These are phyloP conservation scores for Dalbergia cochinchinensis DNA, from an alignment of 306 rosid genomes.

Conservation along the genomic window DNA sequence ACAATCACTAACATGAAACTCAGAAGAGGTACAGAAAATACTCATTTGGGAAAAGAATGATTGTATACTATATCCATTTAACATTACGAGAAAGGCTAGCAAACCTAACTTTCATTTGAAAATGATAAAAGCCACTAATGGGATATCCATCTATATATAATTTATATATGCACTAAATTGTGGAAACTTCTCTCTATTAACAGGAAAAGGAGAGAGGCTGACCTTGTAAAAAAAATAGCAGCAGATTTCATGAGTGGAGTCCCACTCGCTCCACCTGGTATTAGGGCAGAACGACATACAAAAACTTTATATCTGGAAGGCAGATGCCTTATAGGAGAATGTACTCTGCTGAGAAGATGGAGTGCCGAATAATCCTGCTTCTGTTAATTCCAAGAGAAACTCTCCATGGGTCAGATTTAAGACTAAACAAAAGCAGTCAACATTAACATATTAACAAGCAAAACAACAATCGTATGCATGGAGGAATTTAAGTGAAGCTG, in stretches of 20 bases:
- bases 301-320: conserved; percentile 75
- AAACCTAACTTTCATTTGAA: conserved; percentile 28
- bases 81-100: conserved; percentile 27
- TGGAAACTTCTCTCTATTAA: conserved; percentile 17
- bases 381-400: conserved; percentile 57
- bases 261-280: conserved; percentile 78
- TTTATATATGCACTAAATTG: not conserved
- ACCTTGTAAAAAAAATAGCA: conserved; percentile 73
- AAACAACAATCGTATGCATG: conserved; percentile 15
- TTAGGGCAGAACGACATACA: conserved; percentile 75
- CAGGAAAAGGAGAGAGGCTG: not conserved
- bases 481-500: conserved; percentile 12
- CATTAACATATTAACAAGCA: conserved; percentile 17
- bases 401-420: conserved; percentile 31
- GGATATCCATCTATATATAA: not conserved
- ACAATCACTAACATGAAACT: conserved; percentile 30
- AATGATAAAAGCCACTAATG: conserved; percentile 14
- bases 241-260: conserved; percentile 73
- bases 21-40: conserved; percentile 33
- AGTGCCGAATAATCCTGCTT: conserved; percentile 68
- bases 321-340: conserved; percentile 60
- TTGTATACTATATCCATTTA: conserved; percentile 9
- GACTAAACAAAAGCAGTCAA: conserved; percentile 33
- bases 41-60: conserved; percentile 7
- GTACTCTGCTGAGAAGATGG: conserved; percentile 62